Percentiles rank a stretch among this genome's conserved stretches.
Evolutionary conservation across 163 green algal genomes (phyloP).

Genomic region (Chlamydomonas reinhardtii): DNA sequence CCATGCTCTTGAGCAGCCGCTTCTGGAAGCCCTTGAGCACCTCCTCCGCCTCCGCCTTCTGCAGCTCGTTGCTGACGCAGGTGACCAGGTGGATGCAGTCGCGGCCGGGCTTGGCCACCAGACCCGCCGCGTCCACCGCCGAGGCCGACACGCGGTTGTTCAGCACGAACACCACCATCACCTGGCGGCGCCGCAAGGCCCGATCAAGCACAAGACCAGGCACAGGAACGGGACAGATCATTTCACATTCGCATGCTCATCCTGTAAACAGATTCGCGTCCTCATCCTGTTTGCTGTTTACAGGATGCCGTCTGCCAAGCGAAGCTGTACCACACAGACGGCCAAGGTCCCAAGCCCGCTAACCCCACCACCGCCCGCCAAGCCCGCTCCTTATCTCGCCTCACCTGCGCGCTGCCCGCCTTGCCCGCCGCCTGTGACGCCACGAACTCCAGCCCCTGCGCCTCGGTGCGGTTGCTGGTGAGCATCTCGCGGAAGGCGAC

Average conservation of each 20-base stretch:
- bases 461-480: slow-evolving; percentile 19
- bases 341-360: no score
- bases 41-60: slow-evolving; percentile 41
- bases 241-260: no score
- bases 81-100: slow-evolving; percentile 58
- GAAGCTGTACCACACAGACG: no score
- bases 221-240: not conserved
- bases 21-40: slow-evolving; percentile 43
- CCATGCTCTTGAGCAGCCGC: slow-evolving; percentile 51
- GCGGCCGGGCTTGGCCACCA: slow-evolving; percentile 45
- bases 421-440: slow-evolving; percentile 7
- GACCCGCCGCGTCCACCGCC: slow-evolving; percentile 40
- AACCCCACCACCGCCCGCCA: no score
- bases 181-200: no score
- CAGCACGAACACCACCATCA: slow-evolving; percentile 55
- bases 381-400: no score
- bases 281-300: no score
- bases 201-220: not conserved
- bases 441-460: slow-evolving; percentile 47
- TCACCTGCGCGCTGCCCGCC: slow-evolving; percentile 39
- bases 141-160: slow-evolving; percentile 43
- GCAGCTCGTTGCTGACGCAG: slow-evolving; percentile 42
- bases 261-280: no score
- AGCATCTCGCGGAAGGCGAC: slow-evolving; percentile 52
- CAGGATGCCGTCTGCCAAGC: no score